Percentiles rank a stretch among this genome's conserved stretches.
phyloP scores from a whole-genome alignment of 768 basidiomycete genomes.

The Kwoniella dendrophila region DNA sequence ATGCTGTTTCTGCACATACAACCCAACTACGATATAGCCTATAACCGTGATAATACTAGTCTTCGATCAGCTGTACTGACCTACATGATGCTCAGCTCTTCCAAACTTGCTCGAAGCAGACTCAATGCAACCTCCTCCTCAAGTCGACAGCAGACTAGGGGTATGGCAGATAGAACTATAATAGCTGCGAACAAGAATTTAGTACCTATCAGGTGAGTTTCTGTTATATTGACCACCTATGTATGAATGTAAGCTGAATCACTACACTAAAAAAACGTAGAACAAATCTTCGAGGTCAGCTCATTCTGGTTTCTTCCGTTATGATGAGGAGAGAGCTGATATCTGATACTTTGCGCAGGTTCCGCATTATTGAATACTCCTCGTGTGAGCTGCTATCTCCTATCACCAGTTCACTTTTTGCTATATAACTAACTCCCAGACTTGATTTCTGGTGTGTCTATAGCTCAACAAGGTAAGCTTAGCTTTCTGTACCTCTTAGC shows the following conservation, averaged over 20 bases:
- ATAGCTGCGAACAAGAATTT: slow-evolving; percentile 37
- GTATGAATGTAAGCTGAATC: background rate
- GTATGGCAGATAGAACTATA: slow-evolving; percentile 1
- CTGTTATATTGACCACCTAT: background rate
- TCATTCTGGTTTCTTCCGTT: background rate
- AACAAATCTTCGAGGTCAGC: slow-evolving; percentile 43
- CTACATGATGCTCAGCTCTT: slow-evolving; percentile 4
- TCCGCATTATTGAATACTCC: slow-evolving; percentile 46
- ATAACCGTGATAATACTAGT: background rate
- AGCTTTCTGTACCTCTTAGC: background rate
- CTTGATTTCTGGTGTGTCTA: background rate
- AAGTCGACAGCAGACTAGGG: slow-evolving; percentile 1
- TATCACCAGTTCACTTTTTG: background rate
- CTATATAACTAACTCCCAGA: background rate
- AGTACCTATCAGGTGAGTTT: slow-evolving; percentile 39
- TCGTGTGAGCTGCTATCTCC: slow-evolving; percentile 36
- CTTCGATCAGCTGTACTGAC: no score
- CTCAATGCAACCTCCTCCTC: slow-evolving; percentile 1
- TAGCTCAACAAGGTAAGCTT: slow-evolving; percentile 44
- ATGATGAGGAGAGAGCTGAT: background rate
- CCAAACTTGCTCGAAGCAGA: slow-evolving; percentile 4
- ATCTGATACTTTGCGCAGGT: slow-evolving; percentile 19
- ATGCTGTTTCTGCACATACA: background rate
- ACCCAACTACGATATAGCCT: background rate
- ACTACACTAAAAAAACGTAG: slow-evolving; percentile 7